These are phyloP conservation scores for Manihot esculenta DNA, from an alignment of 441 rosid genomes.

Conservation along the genomic window DNA sequence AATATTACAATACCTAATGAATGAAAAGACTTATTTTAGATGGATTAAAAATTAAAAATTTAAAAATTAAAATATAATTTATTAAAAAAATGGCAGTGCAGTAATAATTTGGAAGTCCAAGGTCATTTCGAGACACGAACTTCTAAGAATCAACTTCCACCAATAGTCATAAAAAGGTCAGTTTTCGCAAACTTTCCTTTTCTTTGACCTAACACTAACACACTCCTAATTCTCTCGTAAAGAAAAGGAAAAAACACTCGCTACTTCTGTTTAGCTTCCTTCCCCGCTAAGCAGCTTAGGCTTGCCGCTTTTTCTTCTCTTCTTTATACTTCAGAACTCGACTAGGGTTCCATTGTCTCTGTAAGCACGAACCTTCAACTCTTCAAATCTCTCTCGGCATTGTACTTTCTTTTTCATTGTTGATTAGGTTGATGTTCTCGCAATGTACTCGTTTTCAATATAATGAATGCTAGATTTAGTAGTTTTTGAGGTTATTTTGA, in stretches of 20 bases:
- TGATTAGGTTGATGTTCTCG: neutral
- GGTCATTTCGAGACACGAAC: neutral
- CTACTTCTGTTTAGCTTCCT: neutral
- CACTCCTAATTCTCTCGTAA: no score
- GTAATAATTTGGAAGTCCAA: slow-evolving; percentile 5
- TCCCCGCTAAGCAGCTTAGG: slow-evolving; percentile 39
- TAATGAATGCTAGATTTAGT: neutral
- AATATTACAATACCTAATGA: no score
- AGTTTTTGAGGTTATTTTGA: neutral
- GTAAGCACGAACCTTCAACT: slow-evolving; percentile 8
- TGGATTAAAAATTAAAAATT: no score
- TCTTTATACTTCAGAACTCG: neutral
- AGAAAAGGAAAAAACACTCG: no score
- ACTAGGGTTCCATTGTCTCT: slow-evolving; percentile 4
- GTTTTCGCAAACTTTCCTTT: neutral
- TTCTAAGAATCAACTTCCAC: neutral
- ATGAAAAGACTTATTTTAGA: no score
- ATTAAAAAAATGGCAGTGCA: slow-evolving; percentile 16
- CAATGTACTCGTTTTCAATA: slow-evolving; percentile 5
- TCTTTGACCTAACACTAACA: neutral
- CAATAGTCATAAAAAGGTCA: neutral
- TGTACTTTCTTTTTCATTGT: neutral
- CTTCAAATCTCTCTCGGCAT: neutral
- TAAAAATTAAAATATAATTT: no score
- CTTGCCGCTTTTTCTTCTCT: slow-evolving; percentile 16